Percentiles rank a stretch among this genome's conserved stretches.
These are phyloP conservation scores for Cryptosporidium andersoni DNA, from an alignment of 169 alveolate genomes.

Conservation along the genomic window DNA sequence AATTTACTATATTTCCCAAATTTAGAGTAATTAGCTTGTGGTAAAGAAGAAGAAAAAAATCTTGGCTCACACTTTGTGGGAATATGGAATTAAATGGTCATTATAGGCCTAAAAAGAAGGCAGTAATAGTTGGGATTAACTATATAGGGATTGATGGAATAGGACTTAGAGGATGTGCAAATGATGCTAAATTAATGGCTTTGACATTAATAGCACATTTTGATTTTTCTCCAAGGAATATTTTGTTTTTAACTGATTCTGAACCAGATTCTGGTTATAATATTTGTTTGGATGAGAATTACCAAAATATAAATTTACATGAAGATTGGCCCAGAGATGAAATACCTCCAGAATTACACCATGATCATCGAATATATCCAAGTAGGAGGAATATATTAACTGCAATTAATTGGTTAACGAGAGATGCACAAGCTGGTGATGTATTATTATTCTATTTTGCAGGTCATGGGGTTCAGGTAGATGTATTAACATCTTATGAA, in stretches of 20 bases:
- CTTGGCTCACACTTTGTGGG: background rate
- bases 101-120: conserved; percentile 75
- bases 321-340: conserved; percentile 77
- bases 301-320: conserved; percentile 72
- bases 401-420: conserved; percentile 85
- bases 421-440: conserved; percentile 82
- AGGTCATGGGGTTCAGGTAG: conserved; percentile 90
- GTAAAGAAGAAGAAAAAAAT: no score
- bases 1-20: no score
- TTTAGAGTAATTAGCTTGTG: no score
- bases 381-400: conserved; percentile 82
- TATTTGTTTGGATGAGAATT: conserved; percentile 35
- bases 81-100: background rate
- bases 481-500: conserved; percentile 89
- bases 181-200: conserved; percentile 88
- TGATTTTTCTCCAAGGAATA: conserved; percentile 81
- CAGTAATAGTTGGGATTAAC: conserved; percentile 88
- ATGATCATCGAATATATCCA: conserved; percentile 77
- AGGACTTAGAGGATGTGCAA: conserved; percentile 84
- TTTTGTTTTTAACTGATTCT: conserved; percentile 82
- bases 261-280: conserved; percentile 77
- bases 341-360: conserved; percentile 73
- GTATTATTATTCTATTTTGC: conserved; percentile 86
- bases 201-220: conserved; percentile 81
- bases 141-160: conserved; percentile 78